Evolutionary conservation across 2,329 filamentous ascomycete species (phyloP).

Genomic region (Aspergillus felis): DNA sequence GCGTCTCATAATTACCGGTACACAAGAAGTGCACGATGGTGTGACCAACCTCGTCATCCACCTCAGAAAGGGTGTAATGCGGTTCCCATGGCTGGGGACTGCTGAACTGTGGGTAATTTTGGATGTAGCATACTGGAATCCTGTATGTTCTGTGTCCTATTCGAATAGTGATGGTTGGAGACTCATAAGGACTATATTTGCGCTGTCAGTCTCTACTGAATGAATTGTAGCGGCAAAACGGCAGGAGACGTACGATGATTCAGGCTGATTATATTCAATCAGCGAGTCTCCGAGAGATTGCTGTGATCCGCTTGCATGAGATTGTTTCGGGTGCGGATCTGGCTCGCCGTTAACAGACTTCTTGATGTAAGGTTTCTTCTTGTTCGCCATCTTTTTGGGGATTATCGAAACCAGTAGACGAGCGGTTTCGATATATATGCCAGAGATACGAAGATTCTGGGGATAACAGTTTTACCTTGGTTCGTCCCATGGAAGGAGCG

Average conservation of each 20-base stretch:
- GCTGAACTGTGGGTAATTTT: neutral
- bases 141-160: neutral
- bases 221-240: neutral
- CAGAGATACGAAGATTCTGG: neutral
- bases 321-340: neutral
- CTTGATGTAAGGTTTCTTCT: neutral
- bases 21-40: slow-evolving; percentile 17
- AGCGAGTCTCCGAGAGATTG: neutral
- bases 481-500: neutral
- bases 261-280: neutral
- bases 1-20: slow-evolving; percentile 13
- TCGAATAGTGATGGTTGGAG: neutral
- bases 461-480: neutral
- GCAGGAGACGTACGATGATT: neutral
- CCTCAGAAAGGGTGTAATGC: slow-evolving; percentile 11
- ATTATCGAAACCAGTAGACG: neutral
- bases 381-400: neutral
- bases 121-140: neutral
- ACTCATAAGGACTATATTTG: neutral
- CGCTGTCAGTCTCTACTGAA: neutral
- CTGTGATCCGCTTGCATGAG: no score
- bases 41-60: slow-evolving; percentile 18
- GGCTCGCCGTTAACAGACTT: neutral
- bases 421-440: neutral
- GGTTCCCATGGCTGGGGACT: neutral